Percentiles rank a stretch among this genome's conserved stretches.
Evolutionary conservation across 805 yeast species (phyloP).

Genomic region (Saturnispora ahearnii): DNA sequence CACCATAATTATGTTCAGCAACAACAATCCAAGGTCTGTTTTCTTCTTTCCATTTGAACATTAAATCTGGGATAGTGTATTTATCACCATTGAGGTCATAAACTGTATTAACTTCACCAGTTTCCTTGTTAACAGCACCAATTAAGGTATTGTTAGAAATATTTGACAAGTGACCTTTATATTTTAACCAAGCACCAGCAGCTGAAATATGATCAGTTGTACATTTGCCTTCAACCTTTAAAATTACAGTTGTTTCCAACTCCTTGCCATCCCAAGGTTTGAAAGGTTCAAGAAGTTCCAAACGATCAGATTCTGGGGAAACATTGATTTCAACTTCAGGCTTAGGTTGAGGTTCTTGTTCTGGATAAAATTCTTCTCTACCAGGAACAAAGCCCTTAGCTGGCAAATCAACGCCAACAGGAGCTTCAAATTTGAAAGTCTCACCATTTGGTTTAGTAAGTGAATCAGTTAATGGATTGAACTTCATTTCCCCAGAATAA

Average conservation of each 20-base stretch:
- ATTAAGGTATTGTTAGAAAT: slow-evolving; percentile 91
- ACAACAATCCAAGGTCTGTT: slow-evolving; percentile 85
- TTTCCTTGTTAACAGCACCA: slow-evolving; percentile 95
- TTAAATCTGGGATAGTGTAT: slow-evolving; percentile 85
- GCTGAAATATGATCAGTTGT: slow-evolving; percentile 98
- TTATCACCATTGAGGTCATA: slow-evolving; percentile 75
- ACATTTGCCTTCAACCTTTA: slow-evolving; percentile 96
- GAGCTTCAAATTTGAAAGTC: slow-evolving; percentile 81
- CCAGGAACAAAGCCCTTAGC: slow-evolving; percentile 85
- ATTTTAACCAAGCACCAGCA: slow-evolving; percentile 97
- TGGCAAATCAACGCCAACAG: slow-evolving; percentile 88
- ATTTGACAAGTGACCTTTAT: slow-evolving; percentile 95
- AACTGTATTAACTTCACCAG: slow-evolving; percentile 89
- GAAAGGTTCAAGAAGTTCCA: slow-evolving; percentile 87
- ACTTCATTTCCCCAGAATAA: slow-evolving; percentile 90
- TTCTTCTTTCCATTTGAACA: slow-evolving; percentile 91
- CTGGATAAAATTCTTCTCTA: slow-evolving; percentile 49
- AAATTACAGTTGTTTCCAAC: slow-evolving; percentile 59
- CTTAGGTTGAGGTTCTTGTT: slow-evolving; percentile 43
- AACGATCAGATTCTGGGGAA: slow-evolving; percentile 84
- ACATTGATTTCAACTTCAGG: slow-evolving; percentile 43
- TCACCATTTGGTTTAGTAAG: slow-evolving; percentile 83
- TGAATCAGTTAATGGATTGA: slow-evolving; percentile 91
- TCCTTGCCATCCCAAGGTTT: slow-evolving; percentile 82
- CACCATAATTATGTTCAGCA: slow-evolving; percentile 98